Base-by-base conservation (phyloP, 139 green algal genomes). In the Chlorella sp. region DNA sequence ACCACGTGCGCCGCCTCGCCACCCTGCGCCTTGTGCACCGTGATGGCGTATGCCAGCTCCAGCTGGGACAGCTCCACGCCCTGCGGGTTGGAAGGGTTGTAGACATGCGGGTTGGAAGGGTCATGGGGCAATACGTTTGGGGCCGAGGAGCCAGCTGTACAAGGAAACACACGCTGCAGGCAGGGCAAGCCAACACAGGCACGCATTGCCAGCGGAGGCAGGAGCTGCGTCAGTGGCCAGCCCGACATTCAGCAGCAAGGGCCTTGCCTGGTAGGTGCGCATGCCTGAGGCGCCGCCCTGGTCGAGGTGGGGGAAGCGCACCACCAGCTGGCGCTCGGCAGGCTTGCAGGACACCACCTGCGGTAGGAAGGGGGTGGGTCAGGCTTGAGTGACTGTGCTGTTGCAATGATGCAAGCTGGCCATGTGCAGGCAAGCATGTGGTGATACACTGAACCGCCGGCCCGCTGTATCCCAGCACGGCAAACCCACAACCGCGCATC, bases 1-100 rank as follows among this genome's bases (percentile, higher is more conserved):
- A 98, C 83, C 51, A 98, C 94, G 2, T 90, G 88, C 19, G 82
- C 83, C 75, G 92, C 95, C 87, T 98, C 95, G n/a, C 92, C 91
- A 36, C 95, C 95, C 86, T 98, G 95, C 34, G 95, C 92, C 90
- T 98, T 98, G 90, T 98, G 95, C 70, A 98, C 90, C 2, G 95
- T 98, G 32, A 92, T 93, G 6, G 94, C 95, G 89, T 93, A 97
- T 0, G 92, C 94, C 69, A 93, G 84, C 74, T 93, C 85, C 65
- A 97, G 84, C 72, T 92, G 78, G 13, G 44, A 41, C 46, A 83
- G 22, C 43, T 88, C 88, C 5, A 82, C 60, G 5, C 73, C 86
- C 72, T 78, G 72, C 43, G 38, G 9, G 32, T 9, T 40, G 34
- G 24, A n/a, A n/a, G n/a, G n/a, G n/a, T n/a, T n/a, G n/a, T n/a